Conservation (phyloP, 2,329 filamentous ascomycete species). For the Aquanectria penicillioides region DNA sequence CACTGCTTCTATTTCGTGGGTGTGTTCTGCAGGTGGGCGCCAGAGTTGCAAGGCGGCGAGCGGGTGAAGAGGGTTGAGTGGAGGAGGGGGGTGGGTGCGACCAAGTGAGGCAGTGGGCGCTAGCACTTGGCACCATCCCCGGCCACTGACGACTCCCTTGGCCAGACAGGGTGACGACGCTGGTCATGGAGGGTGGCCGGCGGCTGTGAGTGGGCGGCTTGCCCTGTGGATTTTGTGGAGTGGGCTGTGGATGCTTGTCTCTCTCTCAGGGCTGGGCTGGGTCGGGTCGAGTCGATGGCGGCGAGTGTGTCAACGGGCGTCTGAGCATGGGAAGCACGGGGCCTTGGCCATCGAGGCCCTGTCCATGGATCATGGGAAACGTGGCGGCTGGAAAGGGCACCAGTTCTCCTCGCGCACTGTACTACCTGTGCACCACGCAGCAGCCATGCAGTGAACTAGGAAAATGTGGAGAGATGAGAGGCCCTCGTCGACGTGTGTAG, state of each 20-base stretch:
- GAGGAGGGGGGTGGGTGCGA: conserved; percentile 19
- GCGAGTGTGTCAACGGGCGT: conserved; percentile 32
- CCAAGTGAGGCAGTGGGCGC: conserved; percentile 38
- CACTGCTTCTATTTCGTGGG: background rate
- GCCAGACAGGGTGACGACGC: conserved; percentile 8
- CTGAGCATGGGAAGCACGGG: too few species aligned
- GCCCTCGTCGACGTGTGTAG: too few species aligned
- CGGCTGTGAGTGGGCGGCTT: conserved; percentile 37
- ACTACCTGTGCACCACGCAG: conserved; percentile 28
- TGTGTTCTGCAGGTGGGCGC: conserved; percentile 13
- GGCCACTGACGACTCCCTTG: conserved; percentile 23
- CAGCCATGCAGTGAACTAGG: too few species aligned
- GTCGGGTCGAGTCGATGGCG: conserved; percentile 20
- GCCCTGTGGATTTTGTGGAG: conserved; percentile 19
- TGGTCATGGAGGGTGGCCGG: conserved; percentile 36
- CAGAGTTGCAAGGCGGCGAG: conserved; percentile 26
- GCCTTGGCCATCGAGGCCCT: too few species aligned
- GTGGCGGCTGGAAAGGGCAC: conserved; percentile 36
- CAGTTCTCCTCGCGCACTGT: conserved; percentile 31
- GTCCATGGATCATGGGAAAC: conserved; percentile 39
- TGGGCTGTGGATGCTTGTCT: conserved; percentile 19
- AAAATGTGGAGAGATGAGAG: background rate
- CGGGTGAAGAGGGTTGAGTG: conserved; percentile 23
- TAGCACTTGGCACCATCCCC: conserved; percentile 33
- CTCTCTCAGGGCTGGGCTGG: conserved; percentile 12